Evolutionary conservation across 208 protist genomes (phyloP).

Genomic region (Acanthamoeba healyi): DNA sequence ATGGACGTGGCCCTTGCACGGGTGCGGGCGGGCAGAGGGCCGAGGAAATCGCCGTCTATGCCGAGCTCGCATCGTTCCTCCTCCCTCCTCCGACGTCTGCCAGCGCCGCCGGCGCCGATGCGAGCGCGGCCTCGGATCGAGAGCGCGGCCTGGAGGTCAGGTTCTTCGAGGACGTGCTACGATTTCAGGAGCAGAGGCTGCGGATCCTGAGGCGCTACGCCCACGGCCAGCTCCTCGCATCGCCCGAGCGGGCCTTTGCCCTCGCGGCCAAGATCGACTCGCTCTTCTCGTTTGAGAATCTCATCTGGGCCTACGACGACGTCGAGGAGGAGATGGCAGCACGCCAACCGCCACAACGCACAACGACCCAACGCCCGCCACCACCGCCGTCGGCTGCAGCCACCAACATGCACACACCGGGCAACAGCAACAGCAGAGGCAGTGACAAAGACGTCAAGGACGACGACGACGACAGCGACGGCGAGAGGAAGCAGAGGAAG

Average conservation of each 20-base stretch:
- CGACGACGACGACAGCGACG: too few species aligned
- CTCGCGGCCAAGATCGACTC: neutral
- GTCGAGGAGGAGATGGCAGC: neutral
- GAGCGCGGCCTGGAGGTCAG: neutral
- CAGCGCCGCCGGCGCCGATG: neutral
- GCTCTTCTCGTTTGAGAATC: neutral
- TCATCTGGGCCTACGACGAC: neutral
- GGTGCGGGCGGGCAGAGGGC: neutral
- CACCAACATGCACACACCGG: neutral
- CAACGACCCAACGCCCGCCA: neutral
- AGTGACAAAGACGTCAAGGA: neutral
- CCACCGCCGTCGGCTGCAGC: neutral
- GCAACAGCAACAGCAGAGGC: neutral
- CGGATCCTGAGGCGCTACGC: neutral
- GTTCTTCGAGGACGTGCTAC: conserved; percentile 8
- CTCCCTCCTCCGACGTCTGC: too few species aligned
- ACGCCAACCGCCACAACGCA: neutral
- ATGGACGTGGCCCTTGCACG: too few species aligned
- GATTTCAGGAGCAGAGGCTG: conserved; percentile 1
- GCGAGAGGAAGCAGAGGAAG: too few species aligned
- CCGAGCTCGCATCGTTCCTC: neutral
- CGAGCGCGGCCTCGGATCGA: neutral
- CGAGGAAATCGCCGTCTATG: neutral
- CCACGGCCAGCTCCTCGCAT: neutral
- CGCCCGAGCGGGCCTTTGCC: neutral